Conservation (phyloP, 2,329 filamentous ascomycete genomes). For the Bipolaris gigantea region DNA sequence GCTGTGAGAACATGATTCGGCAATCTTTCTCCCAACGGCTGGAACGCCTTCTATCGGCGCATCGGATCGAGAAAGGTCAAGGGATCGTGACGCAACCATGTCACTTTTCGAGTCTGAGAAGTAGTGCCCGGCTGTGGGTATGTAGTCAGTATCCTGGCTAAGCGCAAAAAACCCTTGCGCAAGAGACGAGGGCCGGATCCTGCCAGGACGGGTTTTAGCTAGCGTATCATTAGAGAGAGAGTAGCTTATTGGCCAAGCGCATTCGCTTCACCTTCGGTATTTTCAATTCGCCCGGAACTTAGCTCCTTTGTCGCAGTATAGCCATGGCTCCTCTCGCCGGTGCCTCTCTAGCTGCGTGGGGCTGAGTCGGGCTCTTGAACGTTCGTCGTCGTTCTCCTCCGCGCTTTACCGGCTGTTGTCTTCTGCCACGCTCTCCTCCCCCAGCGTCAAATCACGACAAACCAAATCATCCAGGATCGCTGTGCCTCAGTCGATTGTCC, state of each 20-base stretch:
- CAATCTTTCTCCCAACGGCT: background rate
- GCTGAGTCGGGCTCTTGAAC: background rate
- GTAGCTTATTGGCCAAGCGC: background rate
- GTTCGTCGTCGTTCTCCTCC: background rate
- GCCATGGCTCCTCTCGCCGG: background rate
- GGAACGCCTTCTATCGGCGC: background rate
- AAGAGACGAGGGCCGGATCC: constrained; percentile 4
- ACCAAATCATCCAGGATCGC: background rate
- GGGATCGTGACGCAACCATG: constrained; percentile 1
- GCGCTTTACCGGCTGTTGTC: background rate
- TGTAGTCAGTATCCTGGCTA: background rate
- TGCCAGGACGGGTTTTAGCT: constrained; percentile 1
- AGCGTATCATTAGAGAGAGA: background rate
- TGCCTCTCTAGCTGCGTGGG: background rate
- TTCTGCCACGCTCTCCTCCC: background rate
- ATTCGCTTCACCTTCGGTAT: background rate
- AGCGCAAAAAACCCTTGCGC: background rate
- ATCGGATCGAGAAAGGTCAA: background rate
- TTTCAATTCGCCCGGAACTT: constrained; percentile 5
- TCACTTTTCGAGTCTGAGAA: background rate
- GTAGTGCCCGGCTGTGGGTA: background rate
- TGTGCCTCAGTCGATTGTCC: background rate
- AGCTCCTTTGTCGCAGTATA: background rate
- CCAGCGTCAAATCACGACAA: background rate
- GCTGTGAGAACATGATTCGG: background rate